Evolutionary conservation across 495 filamentous ascomycete genomes (phyloP).

Genomic region (Aspergillus avenaceus): DNA sequence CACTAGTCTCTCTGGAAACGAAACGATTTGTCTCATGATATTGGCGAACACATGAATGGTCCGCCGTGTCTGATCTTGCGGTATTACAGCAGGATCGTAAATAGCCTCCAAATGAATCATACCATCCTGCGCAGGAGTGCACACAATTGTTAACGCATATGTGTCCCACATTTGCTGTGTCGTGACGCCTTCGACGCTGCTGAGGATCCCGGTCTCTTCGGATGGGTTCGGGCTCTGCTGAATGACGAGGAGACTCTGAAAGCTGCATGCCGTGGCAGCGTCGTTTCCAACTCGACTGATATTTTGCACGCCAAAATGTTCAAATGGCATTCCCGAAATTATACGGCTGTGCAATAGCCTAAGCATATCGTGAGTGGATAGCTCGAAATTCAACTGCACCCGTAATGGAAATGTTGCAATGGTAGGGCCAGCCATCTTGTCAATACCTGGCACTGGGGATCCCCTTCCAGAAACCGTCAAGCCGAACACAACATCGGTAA

Average conservation of each 20-base stretch:
- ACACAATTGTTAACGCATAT: neutral
- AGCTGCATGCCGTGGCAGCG: conserved; percentile 47
- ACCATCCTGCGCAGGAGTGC: neutral
- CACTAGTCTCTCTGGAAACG: neutral
- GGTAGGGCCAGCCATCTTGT: conserved; percentile 31
- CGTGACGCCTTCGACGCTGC: neutral
- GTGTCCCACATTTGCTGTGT: neutral
- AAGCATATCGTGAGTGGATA: conserved; percentile 26
- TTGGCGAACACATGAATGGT: conserved; percentile 14
- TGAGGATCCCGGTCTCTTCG: neutral
- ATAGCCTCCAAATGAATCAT: neutral
- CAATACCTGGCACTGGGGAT: conserved; percentile 27
- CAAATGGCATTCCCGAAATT: conserved; percentile 30
- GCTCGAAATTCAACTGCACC: conserved; percentile 22
- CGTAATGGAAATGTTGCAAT: conserved; percentile 47
- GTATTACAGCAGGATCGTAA: conserved; percentile 11
- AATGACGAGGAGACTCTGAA: conserved; percentile 48
- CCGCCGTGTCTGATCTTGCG: neutral
- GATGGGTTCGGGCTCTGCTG: no score
- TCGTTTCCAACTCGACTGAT: conserved; percentile 50
- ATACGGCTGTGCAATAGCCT: conserved; percentile 29
- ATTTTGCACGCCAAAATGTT: conserved; percentile 45
- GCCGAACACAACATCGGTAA: conserved; percentile 30
- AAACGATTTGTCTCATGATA: conserved; percentile 10
- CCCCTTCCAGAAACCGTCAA: conserved; percentile 27